Base-by-base conservation (phyloP, 176 grass and related monocot species). In the Guadua angustifolia region DNA sequence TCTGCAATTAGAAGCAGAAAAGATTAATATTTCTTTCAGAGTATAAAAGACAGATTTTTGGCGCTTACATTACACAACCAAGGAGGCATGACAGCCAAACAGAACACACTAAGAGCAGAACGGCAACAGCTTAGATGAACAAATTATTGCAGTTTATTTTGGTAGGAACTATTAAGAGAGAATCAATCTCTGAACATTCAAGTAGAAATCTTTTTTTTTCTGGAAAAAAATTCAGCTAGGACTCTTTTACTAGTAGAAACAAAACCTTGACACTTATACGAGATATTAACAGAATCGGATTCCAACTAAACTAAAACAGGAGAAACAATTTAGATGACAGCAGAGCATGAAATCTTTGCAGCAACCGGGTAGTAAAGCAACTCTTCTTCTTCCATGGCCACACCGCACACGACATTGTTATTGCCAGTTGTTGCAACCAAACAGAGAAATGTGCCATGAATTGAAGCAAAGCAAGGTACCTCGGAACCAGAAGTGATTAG, bases 121-220 rank as follows among this genome's bases (percentile, higher is more conserved):
- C 45, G 12, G 5, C 18, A 12, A 63, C 56, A 52, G 1, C 24
- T 65, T 53, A 52, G 17, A 86, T 21, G 24, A 46, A 25, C 74
- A 66, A 79, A 65, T 24, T 19, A 73, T 15, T 66, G 47, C 46
- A 68, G 64, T 69, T 80, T 42, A 69, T 33, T 69, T 15, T 18
- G 19, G 13, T 2, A 11, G 19, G 5, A 80, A 68, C 4, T 53
- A 68, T 25, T 40, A 53, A 49, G 9, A 29, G 43, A 16, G 7
- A 32, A 26, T 24, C 6, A 17, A 64, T 65, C n/a, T 71, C 47
- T 63, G 35, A 77, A 88, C 43, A 19, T 79, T 49, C 14, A 14
- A 50, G 17, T 16, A 79, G 24, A 49, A 61, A 73, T 43, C 39
- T 29, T 85, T 0, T n/a, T 0, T n/a, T 29, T 29, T 29, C 4